These are phyloP conservation scores for Ophiosphaerella herpotricha DNA, from an alignment of 2,329 filamentous ascomycete genomes.

Conservation along the genomic window DNA sequence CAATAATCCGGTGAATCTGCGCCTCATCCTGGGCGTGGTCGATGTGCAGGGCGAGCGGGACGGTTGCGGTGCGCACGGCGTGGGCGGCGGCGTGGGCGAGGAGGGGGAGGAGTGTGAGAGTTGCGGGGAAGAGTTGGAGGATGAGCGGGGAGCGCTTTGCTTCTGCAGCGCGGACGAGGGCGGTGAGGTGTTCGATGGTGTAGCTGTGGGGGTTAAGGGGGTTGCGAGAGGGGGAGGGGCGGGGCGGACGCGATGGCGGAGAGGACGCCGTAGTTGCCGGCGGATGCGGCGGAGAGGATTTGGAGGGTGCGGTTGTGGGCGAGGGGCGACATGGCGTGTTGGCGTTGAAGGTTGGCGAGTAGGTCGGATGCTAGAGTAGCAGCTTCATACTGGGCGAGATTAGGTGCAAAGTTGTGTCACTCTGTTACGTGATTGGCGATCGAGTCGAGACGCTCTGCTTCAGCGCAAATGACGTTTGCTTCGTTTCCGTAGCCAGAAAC, in stretches of 20 bases:
- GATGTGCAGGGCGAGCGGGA: constrained; percentile 53
- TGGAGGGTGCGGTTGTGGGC: constrained; percentile 37
- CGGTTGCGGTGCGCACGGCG: constrained; percentile 47
- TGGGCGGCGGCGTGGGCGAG: constrained; percentile 51
- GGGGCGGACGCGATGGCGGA: constrained; percentile 47
- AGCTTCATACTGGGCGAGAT: too few species aligned
- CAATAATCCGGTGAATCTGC: constrained; percentile 48
- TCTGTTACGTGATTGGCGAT: too few species aligned
- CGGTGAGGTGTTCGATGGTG: constrained; percentile 43
- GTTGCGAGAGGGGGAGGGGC: neutral
- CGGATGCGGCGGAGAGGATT: constrained; percentile 62
- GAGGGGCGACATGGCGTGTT: neutral
- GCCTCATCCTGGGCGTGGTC: constrained; percentile 53
- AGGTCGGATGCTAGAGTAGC: too few species aligned
- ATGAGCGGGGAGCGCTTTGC: constrained; percentile 41
- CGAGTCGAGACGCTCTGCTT: too few species aligned
- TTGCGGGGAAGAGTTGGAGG: constrained; percentile 60
- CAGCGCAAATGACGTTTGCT: too few species aligned
- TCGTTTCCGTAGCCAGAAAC: too few species aligned
- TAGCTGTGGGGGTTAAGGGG: constrained; percentile 26
- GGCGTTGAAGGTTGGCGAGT: too few species aligned
- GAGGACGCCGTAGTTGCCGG: constrained; percentile 62
- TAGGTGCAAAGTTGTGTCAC: too few species aligned
- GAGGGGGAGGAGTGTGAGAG: constrained; percentile 65
- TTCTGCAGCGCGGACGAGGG: constrained; percentile 41